phyloP scores from a whole-genome alignment of 2,329 filamentous ascomycete genomes.

The Stemphylium lycopersici region DNA sequence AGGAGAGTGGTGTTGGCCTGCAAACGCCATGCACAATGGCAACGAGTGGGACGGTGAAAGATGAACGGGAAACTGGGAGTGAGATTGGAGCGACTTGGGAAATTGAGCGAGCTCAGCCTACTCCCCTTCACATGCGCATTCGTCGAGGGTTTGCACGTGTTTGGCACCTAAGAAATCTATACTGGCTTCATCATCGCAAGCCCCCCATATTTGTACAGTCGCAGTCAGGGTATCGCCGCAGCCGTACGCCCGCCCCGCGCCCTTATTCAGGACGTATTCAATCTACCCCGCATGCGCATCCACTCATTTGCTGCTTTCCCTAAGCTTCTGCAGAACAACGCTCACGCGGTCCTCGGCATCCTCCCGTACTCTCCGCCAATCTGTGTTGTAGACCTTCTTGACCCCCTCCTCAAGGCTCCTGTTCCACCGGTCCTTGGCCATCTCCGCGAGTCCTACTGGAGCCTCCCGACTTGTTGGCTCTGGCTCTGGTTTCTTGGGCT shows the following conservation, averaged over 20 bases:
- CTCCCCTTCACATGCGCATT: background rate
- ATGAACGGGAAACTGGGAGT: background rate
- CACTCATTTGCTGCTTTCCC: slow-evolving; percentile 35
- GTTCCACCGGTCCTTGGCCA: slow-evolving; percentile 59
- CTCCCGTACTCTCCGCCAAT: slow-evolving; percentile 53
- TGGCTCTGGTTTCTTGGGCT: slow-evolving; percentile 50
- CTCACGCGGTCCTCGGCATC: slow-evolving; percentile 50
- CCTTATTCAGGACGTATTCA: background rate
- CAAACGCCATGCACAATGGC: slow-evolving; percentile 12
- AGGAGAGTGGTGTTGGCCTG: slow-evolving; percentile 5
- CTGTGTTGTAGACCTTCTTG: slow-evolving; percentile 51
- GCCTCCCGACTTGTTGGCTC: slow-evolving; percentile 49
- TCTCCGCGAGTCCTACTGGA: slow-evolving; percentile 52
- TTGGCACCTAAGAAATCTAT: slow-evolving; percentile 4
- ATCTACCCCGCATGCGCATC: background rate
- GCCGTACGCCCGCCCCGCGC: slow-evolving; percentile 2
- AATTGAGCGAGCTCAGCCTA: background rate
- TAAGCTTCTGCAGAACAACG: slow-evolving; percentile 43
- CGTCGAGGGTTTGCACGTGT: background rate
- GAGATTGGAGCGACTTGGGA: background rate
- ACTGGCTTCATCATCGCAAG: slow-evolving; percentile 2
- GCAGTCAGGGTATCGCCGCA: slow-evolving; percentile 30
- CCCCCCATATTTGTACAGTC: slow-evolving; percentile 10
- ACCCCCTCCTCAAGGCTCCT: slow-evolving; percentile 53
- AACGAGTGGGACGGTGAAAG: slow-evolving; percentile 6